These are phyloP conservation scores for Podosphaera xanthii DNA, from an alignment of 2,329 filamentous ascomycete species.

Conservation along the genomic window DNA sequence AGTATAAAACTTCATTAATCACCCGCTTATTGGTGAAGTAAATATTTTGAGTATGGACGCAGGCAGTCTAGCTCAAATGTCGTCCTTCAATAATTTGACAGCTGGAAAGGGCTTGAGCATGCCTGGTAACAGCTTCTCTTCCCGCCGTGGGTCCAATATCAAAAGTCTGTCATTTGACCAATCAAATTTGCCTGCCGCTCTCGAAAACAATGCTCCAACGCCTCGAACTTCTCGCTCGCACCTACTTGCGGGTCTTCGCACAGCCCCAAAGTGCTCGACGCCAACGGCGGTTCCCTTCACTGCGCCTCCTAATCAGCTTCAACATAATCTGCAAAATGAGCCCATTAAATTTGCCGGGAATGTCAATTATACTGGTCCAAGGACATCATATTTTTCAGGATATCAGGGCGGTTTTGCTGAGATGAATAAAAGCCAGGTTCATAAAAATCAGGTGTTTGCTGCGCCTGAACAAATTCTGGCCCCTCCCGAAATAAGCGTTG, in stretches of 20 bases:
- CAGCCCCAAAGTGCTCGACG: conserved; percentile 69
- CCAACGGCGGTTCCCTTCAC: conserved; percentile 47
- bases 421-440: conserved; percentile 14
- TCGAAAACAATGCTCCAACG: conserved; percentile 48
- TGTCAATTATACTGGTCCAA: conserved; percentile 14
- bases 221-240: conserved; percentile 90
- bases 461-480: conserved; percentile 69
- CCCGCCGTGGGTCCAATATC: conserved; percentile 62
- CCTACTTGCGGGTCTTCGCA: conserved; percentile 76
- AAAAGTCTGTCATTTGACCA: conserved; percentile 69
- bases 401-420: conserved; percentile 22
- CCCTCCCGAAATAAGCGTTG: conserved; percentile 58
- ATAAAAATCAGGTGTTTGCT: conserved; percentile 33
- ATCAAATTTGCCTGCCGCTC: conserved; percentile 43
- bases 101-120: conserved; percentile 50
- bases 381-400: conserved; percentile 13
- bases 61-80: conserved; percentile 98
- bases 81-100: conserved; percentile 57
- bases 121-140: conserved; percentile 61
- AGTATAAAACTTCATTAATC: not conserved
- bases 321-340: conserved; percentile 14
- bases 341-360: conserved; percentile 16
- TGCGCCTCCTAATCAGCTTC: conserved; percentile 32
- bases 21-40: conserved; percentile 9
- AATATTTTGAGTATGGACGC: conserved; percentile 45